Base-by-base conservation (phyloP, 202 grass and related monocot species). In the Tripidium arundinaceum region DNA sequence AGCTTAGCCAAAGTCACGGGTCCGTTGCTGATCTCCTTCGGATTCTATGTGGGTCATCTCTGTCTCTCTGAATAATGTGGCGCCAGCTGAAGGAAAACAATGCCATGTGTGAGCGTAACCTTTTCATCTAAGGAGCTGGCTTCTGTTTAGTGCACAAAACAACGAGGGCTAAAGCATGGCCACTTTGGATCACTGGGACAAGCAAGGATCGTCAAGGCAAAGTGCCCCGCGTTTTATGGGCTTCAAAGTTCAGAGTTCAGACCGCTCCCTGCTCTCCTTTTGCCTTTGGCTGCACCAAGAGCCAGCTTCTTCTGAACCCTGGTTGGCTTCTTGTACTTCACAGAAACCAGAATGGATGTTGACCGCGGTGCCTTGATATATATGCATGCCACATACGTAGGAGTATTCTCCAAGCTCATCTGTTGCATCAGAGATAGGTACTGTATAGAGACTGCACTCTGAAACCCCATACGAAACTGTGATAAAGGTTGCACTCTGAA, bases 211-310 rank as follows among this genome's bases (percentile, higher is more conserved):
- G 62, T 40, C 33, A 10, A 41, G 40, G 66, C 11, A 31, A 62
- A 71, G 82, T 78, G 55, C 27, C 14, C 29, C 54, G 1, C 31
- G 31, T 72, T 62, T 63, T 62, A 22, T 37, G 50, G 9, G 41
- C 2, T 24, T 57, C n/a, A n/a, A n/a, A n/a, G n/a, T n/a, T 10
- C 22, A 12, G 43, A 25, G 10, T 45, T 50, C 13, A 64, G 10
- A 2, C 15, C n/a, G 21, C 41, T 31, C n/a, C n/a, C n/a, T n/a
- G 29, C 11, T 71, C 11, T 40, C 7, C 7, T n/a, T 78, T 39
- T 25, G 31, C 75, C 65, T 84, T 84, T 58, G 57, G 67, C 5
- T 40, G 55, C 73, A 77, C 64, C 73, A 77, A 76, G 52, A 77
- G 52, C 75, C 65, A 4, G 7, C 66, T 42, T 72, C 22, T 49